Percentiles rank a stretch among this genome's conserved stretches.
These are phyloP conservation scores for Lepidium aucheri DNA, from an alignment of 345 rosid species.

Conservation along the genomic window DNA sequence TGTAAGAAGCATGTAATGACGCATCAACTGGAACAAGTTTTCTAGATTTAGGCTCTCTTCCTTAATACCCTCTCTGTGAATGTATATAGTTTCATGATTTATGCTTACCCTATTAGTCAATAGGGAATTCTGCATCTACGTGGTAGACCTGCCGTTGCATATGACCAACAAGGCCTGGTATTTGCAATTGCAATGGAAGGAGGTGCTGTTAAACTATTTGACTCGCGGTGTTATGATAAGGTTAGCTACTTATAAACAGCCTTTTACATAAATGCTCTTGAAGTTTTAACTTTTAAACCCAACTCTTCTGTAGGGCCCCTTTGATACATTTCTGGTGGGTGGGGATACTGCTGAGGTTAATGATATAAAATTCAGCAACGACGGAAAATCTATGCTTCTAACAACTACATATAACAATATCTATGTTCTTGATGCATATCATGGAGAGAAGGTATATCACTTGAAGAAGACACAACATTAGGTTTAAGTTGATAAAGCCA, in stretches of 20 bases:
- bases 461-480: background rate
- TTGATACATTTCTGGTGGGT: slow-evolving; percentile 93
- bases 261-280: background rate
- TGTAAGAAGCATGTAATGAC: background rate
- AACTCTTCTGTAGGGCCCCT: slow-evolving; percentile 64
- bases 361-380: slow-evolving; percentile 93
- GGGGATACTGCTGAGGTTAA: slow-evolving; percentile 96
- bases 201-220: slow-evolving; percentile 92
- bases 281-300: background rate
- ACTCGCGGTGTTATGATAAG: slow-evolving; percentile 94
- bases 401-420: slow-evolving; percentile 80
- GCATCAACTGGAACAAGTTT: background rate
- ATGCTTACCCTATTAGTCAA: slow-evolving; percentile 53
- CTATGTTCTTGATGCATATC: slow-evolving; percentile 91
- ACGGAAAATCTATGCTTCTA: slow-evolving; percentile 92
- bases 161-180: slow-evolving; percentile 96
- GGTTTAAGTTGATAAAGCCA: background rate
- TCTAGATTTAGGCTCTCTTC: background rate
- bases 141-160: slow-evolving; percentile 95
- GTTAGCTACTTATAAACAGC: slow-evolving; percentile 25
- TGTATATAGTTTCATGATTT: slow-evolving; percentile 32
- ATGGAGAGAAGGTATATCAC: slow-evolving; percentile 75
- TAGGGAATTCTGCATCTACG: slow-evolving; percentile 89
- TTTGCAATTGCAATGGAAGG: slow-evolving; percentile 99
- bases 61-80: background rate